Evolutionary conservation across 805 yeast species (phyloP).

Genomic region (Wilhelminamyces savonicus): DNA sequence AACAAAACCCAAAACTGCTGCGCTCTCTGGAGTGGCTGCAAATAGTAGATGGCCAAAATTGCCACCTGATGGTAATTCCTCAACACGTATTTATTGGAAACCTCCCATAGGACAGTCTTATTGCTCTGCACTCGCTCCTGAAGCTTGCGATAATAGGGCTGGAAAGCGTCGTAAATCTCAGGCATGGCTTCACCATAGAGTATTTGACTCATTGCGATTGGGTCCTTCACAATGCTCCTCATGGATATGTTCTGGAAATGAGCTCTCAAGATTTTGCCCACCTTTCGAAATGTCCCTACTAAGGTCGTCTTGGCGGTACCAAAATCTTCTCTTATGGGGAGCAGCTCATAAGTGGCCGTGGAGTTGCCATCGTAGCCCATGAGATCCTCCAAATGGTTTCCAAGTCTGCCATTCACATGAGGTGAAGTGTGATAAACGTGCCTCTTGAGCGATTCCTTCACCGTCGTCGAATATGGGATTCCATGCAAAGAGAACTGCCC

Average conservation of each 20-base stretch:
- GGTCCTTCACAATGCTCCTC: slow-evolving; percentile 1
- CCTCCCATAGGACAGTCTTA: slow-evolving; percentile 11
- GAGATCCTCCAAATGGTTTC: too few relatives aligned
- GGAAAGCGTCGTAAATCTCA: not conserved
- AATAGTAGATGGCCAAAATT: slow-evolving; percentile 1
- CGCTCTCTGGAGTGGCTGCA: slow-evolving; percentile 6
- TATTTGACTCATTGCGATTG: slow-evolving; percentile 1
- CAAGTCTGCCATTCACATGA: too few relatives aligned
- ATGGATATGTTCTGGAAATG: not conserved
- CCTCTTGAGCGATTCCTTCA: slow-evolving; percentile 6
- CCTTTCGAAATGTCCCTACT: too few relatives aligned
- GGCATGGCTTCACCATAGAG: slow-evolving; percentile 3
- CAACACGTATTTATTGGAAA: slow-evolving; percentile 5
- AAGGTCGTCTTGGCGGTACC: not conserved
- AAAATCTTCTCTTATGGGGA: slow-evolving; percentile 1
- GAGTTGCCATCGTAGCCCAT: too few relatives aligned
- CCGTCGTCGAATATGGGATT: slow-evolving; percentile 7
- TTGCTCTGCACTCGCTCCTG: slow-evolving; percentile 1
- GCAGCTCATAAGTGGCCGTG: too few relatives aligned
- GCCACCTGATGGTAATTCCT: slow-evolving; percentile 1
- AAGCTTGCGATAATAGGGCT: slow-evolving; percentile 1
- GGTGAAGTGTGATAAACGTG: slow-evolving; percentile 1
- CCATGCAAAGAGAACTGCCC: slow-evolving; percentile 9
- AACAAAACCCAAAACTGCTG: slow-evolving; percentile 4
- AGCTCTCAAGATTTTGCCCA: not conserved